phyloP scores from a whole-genome alignment of 306 rosid species.

The Cucumis melo region DNA sequence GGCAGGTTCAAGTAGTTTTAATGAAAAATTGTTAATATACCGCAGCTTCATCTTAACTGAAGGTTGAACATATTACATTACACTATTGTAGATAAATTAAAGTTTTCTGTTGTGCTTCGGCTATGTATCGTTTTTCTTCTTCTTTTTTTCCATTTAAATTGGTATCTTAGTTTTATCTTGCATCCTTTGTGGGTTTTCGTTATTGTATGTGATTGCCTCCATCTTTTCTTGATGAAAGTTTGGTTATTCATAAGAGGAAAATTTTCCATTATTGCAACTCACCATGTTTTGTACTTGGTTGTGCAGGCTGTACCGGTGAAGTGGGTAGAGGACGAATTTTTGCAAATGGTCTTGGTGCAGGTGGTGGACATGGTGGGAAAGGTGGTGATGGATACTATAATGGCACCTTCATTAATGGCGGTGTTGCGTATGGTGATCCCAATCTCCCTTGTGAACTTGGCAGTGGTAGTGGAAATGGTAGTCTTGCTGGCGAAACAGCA shows the following conservation, averaged over 20 bases:
- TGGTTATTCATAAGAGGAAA: not conserved
- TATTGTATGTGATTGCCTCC: too few species aligned
- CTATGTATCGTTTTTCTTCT: too few species aligned
- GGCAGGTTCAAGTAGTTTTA: not conserved
- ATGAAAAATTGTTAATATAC: not conserved
- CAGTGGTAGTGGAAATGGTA: conserved; percentile 92
- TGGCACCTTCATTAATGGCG: conserved; percentile 76
- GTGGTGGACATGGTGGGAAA: conserved; percentile 93
- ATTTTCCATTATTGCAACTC: not conserved
- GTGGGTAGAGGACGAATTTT: conserved; percentile 58
- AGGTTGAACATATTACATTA: not conserved
- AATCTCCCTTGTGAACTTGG: conserved; percentile 97
- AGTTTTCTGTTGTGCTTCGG: too few species aligned
- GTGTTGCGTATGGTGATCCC: conserved; percentile 63
- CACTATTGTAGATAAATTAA: not conserved
- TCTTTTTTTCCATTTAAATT: too few species aligned
- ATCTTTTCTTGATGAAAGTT: too few species aligned
- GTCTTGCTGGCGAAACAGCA: conserved; percentile 67
- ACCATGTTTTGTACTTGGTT: conserved; percentile 11
- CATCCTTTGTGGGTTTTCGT: too few species aligned
- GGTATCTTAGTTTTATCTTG: too few species aligned
- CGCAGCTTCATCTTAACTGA: not conserved
- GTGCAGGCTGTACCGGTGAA: conserved; percentile 78
- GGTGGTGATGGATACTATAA: conserved; percentile 88
- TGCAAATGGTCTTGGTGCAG: conserved; percentile 69